phyloP scores from a whole-genome alignment of 2,329 filamentous ascomycete species.

The Ceratocystis colombiana region DNA sequence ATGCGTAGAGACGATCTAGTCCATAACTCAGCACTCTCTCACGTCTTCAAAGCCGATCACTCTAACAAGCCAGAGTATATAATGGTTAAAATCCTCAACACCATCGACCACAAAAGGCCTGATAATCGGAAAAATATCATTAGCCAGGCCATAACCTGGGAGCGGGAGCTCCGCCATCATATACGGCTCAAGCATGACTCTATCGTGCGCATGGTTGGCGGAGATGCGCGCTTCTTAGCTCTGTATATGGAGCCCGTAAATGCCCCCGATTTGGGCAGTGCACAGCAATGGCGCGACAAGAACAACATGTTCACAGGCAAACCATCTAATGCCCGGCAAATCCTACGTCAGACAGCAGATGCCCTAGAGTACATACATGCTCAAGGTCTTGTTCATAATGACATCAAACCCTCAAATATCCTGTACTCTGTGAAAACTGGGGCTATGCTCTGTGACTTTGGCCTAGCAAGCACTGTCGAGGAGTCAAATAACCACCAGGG shows the following conservation, averaged over 20 bases:
- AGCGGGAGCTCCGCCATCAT: constrained; percentile 48
- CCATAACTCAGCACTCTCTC: constrained; percentile 13
- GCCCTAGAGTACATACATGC: constrained; percentile 49
- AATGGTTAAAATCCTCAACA: constrained; percentile 19
- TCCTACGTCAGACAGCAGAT: constrained; percentile 44
- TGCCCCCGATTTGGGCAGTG: constrained; percentile 43
- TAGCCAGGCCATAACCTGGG: constrained; percentile 50
- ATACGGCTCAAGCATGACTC: constrained; percentile 46
- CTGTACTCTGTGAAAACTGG: constrained; percentile 49
- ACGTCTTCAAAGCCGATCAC: constrained; percentile 13
- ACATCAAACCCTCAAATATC: constrained; percentile 54
- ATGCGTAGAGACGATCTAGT: constrained; percentile 4
- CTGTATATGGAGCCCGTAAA: constrained; percentile 54
- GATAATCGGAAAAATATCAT: constrained; percentile 31
- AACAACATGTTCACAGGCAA: constrained; percentile 44
- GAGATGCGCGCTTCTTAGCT: constrained; percentile 50
- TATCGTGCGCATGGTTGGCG: constrained; percentile 49
- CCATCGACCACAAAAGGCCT: background rate
- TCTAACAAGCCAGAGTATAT: constrained; percentile 10
- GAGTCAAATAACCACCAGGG: constrained; percentile 40
- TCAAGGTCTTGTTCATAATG: constrained; percentile 47
- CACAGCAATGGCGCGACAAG: constrained; percentile 41
- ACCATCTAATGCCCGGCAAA: constrained; percentile 42
- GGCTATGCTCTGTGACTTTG: constrained; percentile 52
- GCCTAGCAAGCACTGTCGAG: constrained; percentile 42